phyloP scores from a whole-genome alignment of 73 alveolate species.

The Paramecium sexaurelia region DNA sequence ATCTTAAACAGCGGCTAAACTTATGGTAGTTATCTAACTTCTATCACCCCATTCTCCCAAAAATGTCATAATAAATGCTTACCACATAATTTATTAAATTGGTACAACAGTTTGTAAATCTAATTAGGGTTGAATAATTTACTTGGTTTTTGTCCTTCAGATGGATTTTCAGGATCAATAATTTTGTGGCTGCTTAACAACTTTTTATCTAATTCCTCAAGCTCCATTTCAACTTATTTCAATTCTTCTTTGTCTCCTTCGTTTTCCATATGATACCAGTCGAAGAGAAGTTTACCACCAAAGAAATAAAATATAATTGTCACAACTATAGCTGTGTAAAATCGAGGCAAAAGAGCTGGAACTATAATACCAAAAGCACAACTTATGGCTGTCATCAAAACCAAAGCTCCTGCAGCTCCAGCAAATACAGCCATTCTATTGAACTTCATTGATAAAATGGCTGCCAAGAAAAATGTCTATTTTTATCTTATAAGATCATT shows the following conservation, averaged over 20 bases:
- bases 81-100: not conserved
- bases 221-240: conserved; percentile 19
- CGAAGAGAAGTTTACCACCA: not conserved
- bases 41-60: conserved; percentile 72
- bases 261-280: conserved; percentile 29
- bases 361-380: conserved; percentile 43
- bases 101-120: not conserved
- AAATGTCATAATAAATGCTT: conserved; percentile 57
- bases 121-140: not conserved
- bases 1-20: conserved; percentile 48
- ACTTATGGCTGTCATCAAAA: conserved; percentile 34
- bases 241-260: conserved; percentile 41
- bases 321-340: not conserved
- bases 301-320: conserved; percentile 9
- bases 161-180: conserved; percentile 7
- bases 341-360: not conserved
- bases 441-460: conserved; percentile 42
- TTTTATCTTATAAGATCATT: not conserved
- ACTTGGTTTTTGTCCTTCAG: not conserved
- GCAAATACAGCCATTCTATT: conserved; percentile 27
- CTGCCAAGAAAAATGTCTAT: conserved; percentile 46
- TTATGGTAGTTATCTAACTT: conserved; percentile 56
- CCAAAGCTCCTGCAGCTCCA: conserved; percentile 48
- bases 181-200: conserved; percentile 11
- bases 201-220: conserved; percentile 15